Evolutionary conservation across 1,139 yeast genomes (phyloP), one percentile per base, ranked within the genome.

Genomic region (Ogataea hybrid): DNA sequence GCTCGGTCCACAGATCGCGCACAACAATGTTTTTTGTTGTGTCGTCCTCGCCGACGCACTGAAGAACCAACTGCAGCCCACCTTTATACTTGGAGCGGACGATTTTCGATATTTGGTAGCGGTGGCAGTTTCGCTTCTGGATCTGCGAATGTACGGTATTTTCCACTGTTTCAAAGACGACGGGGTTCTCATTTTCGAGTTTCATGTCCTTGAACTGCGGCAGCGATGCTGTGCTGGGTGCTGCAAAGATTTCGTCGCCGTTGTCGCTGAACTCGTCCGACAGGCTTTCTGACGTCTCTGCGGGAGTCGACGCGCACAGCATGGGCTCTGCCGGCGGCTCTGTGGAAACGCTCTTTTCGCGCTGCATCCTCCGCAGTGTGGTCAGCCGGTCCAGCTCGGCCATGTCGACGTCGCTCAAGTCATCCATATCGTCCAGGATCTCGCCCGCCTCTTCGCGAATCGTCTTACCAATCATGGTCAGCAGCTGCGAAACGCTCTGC

Each of bases 91-190:
- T 52, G 6, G 66, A 62, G 15, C 60, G 53, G 4, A 67, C 27
- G 2, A 79, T 60, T 1, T 63, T 63, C n/a, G 59, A 48, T 4
- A 81, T 71, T 50, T 73, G 73, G 47, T 65, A 75, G 42, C 92
- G 61, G 21, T 64, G 64, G n/a, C 82, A 68, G 35, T 71, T 74
- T 1, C 68, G 59, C 39, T 80, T 64, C 1, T 63, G 51, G 23
- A 71, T 72, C 1, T 81, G 73, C 20, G 75, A 54, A 35, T 68
- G 66, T 0, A 81, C 75, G 10, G 63, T 57, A 40, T 65, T 63
- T 1, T 30, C 35, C 5, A 50, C 48, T 11, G 48, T 48, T 14
- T 49, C 52, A 12, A 52, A 22, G 21, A 37, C 44, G 21, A 21
- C 34, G 21, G 39, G 46, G 29, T 34, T 33, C 2, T 42, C 52